A percentile compares a stretch with the other conserved stretches of the same genome.
Evolutionary conservation across 179 eudicot genomes (phyloP).

Genomic region (Carnegiea gigantea): DNA sequence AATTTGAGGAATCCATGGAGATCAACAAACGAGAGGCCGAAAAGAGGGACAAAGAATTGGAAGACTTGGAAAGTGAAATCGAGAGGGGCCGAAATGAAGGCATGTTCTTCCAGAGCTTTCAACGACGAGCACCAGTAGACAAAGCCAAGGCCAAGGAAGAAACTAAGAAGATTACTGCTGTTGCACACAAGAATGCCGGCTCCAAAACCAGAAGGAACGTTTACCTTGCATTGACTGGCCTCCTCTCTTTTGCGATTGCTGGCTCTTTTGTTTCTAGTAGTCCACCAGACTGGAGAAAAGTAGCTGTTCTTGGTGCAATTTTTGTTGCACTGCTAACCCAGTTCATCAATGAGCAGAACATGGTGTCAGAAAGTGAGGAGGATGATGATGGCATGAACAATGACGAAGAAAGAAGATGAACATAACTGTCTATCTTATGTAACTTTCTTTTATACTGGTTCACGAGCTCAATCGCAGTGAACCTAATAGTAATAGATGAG

Average conservation of each 20-base stretch:
- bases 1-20: slow-evolving; percentile 77
- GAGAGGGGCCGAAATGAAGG: slow-evolving; percentile 70
- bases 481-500: background rate
- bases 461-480: slow-evolving; percentile 27
- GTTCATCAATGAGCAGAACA: slow-evolving; percentile 65
- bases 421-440: background rate
- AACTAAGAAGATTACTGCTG: slow-evolving; percentile 44
- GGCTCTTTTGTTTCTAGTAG: slow-evolving; percentile 55
- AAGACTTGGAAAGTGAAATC: slow-evolving; percentile 64
- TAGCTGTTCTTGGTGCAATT: slow-evolving; percentile 54
- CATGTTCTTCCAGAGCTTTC: slow-evolving; percentile 70
- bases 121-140: slow-evolving; percentile 37
- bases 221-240: slow-evolving; percentile 62
- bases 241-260: slow-evolving; percentile 51
- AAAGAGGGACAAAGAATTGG: slow-evolving; percentile 53
- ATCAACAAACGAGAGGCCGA: slow-evolving; percentile 55
- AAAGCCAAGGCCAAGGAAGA: slow-evolving; percentile 63
- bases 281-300: slow-evolving; percentile 58
- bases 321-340: slow-evolving; percentile 65
- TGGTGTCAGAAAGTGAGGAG: slow-evolving; percentile 40
- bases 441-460: background rate
- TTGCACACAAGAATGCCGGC: slow-evolving; percentile 48
- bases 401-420: slow-evolving; percentile 41
- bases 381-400: slow-evolving; percentile 26
- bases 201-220: slow-evolving; percentile 59